Base-by-base conservation (phyloP, 495 filamentous ascomycete species). In the Aspergillus olivimuriae region DNA sequence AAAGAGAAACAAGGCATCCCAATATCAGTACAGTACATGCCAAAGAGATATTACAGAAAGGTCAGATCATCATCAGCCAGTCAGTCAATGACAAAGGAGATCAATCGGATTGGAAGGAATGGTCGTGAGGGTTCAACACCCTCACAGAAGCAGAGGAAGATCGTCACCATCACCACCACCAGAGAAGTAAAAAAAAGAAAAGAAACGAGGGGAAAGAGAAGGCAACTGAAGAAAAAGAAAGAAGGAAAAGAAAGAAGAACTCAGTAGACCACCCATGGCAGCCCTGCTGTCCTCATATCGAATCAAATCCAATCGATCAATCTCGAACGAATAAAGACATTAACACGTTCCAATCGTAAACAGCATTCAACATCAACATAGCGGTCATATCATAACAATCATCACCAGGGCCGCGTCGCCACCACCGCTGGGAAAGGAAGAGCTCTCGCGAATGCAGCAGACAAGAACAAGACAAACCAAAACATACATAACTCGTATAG, bases 351-450 rank as follows among this genome's bases (percentile, higher is more conserved):
- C 46, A 26, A 48, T 48, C 50, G 43, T 52, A 57, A 53, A 52
- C 53, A 43, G 36, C 47, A 51, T n/a, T n/a, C n/a, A n/a, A n/a
- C n/a, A n/a, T n/a, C n/a, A n/a, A n/a, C n/a, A n/a, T n/a, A n/a
- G n/a, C n/a, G n/a, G 47, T 53, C 47, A 39, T 53, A 52, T 52
- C 50, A 51, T 57, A 44, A 52, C 41, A 57, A 53, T 53, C 50
- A 52, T 57, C 43, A 52, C 37, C 43, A 47, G 33, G 44, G 47
- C 54, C 54, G 39, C 44, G n/a, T n/a, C n/a, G n/a, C n/a, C n/a
- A n/a, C n/a, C n/a, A n/a, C 44, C 44, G 40, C 31, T 32, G 43
- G 36, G 39, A 39, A 46, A 38, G 40, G 44, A 30, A 47, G 28
- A 44, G 24, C 50, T 37, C 47, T 39, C 47, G 50, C 50, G 53